phyloP scores from a whole-genome alignment of 305 asterid species.

The Solanum chacoense region DNA sequence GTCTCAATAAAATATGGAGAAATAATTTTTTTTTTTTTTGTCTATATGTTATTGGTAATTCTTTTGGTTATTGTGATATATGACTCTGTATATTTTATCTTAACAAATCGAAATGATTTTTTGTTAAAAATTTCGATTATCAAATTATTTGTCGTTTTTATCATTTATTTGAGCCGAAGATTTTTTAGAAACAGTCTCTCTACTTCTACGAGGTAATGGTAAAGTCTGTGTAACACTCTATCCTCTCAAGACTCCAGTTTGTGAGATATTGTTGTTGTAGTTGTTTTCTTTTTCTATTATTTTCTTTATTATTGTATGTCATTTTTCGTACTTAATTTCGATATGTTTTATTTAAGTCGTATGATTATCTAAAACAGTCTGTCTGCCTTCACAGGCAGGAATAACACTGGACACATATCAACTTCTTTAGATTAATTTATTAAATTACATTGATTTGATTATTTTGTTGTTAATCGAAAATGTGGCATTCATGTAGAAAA shows the following conservation, averaged over 20 bases:
- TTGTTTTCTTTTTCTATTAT: too few relatives aligned
- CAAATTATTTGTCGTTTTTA: not conserved
- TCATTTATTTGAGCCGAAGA: fast-evolving
- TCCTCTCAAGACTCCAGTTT: not conserved
- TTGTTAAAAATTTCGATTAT: not conserved
- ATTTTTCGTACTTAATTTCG: not conserved
- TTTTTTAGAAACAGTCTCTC: fast-evolving
- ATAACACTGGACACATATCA: not conserved
- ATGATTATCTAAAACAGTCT: not conserved
- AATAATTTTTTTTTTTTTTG: not conserved
- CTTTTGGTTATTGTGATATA: not conserved
- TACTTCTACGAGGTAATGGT: not conserved
- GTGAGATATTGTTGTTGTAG: not conserved
- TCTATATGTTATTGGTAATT: not conserved
- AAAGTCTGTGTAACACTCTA: not conserved
- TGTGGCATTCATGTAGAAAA: not conserved
- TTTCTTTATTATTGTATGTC: not conserved
- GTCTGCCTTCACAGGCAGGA: not conserved
- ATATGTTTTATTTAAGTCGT: not conserved
- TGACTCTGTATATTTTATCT: not conserved
- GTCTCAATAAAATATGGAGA: not conserved
- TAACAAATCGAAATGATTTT: not conserved
- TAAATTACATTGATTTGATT: not conserved
- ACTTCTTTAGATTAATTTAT: not conserved
- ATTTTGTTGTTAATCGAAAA: not conserved